A percentile compares a stretch with the other conserved stretches of the same genome.
These are phyloP conservation scores for Podila verticillata DNA, from an alignment of 192 early-diverging fungal species.

Conservation along the genomic window DNA sequence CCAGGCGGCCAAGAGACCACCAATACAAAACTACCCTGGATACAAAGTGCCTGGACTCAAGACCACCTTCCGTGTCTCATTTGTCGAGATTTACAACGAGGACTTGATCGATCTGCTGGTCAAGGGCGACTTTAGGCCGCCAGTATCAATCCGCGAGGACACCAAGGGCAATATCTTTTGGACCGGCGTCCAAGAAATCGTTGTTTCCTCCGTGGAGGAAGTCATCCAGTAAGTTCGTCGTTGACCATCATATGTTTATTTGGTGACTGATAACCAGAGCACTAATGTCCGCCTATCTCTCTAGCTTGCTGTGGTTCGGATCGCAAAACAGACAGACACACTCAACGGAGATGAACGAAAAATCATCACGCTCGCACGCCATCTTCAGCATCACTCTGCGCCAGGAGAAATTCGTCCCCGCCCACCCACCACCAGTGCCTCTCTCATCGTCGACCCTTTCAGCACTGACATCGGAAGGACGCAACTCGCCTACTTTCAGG, in stretches of 20 bases:
- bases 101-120: slow-evolving; percentile 93
- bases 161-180: slow-evolving; percentile 87
- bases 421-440: slow-evolving; percentile 26
- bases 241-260: neutral
- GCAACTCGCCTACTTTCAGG: slow-evolving; percentile 18
- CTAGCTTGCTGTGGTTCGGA: slow-evolving; percentile 70
- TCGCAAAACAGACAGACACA: slow-evolving; percentile 86
- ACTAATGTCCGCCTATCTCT: neutral
- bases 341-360: slow-evolving; percentile 97
- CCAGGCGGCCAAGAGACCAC: slow-evolving; percentile 30
- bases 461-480: neutral
- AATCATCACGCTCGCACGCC: slow-evolving; percentile 95
- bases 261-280: neutral
- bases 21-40: slow-evolving; percentile 35
- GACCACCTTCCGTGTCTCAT: slow-evolving; percentile 78
- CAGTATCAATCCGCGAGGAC: slow-evolving; percentile 85
- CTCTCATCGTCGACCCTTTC: slow-evolving; percentile 17
- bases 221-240: slow-evolving; percentile 66
- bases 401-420: slow-evolving; percentile 72
- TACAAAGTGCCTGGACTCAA: slow-evolving; percentile 33
- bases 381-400: slow-evolving; percentile 92
- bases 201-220: slow-evolving; percentile 75
- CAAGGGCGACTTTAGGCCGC: slow-evolving; percentile 65
- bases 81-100: slow-evolving; percentile 97
- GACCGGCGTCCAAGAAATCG: slow-evolving; percentile 84